Evolutionary conservation across 2,329 filamentous ascomycete species (phyloP), one percentile per base, ranked within the genome.

Genomic region (Cytospora chrysosperma): DNA sequence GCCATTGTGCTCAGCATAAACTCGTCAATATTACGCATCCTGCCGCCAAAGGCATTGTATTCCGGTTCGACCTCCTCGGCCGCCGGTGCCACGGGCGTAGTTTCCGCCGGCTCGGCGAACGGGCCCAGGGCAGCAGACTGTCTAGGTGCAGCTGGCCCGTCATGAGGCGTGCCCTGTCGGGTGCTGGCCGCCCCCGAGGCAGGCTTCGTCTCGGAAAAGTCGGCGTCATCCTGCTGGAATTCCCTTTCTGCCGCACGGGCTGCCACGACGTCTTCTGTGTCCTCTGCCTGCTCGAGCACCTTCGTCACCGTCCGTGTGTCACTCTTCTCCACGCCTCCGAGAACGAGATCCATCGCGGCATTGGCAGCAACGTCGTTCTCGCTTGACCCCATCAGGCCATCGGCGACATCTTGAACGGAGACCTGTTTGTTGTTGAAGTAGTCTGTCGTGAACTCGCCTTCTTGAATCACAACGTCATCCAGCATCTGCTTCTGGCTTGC

Each of bases 401-500:
- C 85, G 0, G 92, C 80, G 57, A 91, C 88, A 65, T 92, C 90
- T 43, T 85, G 82, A 57, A 89, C 88, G 2, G 84, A 79, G 69
- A 93, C 51, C 5, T 50, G 27, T 4, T 55, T 60, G 43, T 66
- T 92, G 70, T 93, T 93, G 77, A 97, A 94, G 74, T 97, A 93
- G 71, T 99, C 95, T 0, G 95, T 99, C 0, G 94, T 99, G 75
- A 99, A 99, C 69, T 94, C 93, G 67, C 95, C 95, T 74, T 98
- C 95, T 73, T 99, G 96, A 69, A 99, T 99, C 62, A 99, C 93
- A 9, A 99, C 92, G 68, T 99, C 95, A 71, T 99, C 95, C 0
- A 99, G 84, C 86, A 99, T 93, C 70, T 96, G 91, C 79, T 99
- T 99, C 76, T 99, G 95, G 59, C 95, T 96, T 15, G 93, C 93